Conservation (phyloP, 2,329 filamentous ascomycete genomes). For the Canariomyces notabilis region DNA sequence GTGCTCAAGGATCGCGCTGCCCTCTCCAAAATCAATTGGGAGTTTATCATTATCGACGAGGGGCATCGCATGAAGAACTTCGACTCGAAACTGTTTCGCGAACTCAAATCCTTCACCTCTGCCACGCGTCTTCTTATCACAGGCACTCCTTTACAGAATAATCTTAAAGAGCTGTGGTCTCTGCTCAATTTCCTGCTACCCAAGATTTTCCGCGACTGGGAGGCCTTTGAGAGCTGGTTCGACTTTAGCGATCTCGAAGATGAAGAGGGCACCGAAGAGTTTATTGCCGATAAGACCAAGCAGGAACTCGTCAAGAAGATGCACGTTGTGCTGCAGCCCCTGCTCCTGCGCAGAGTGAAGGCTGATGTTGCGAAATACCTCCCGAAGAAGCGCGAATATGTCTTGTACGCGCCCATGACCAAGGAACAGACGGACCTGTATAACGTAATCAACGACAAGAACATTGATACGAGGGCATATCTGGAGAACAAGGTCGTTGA, state of each 20-base stretch:
- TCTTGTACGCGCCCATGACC: conserved; percentile 89
- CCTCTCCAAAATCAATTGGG: conserved; percentile 82
- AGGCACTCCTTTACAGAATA: conserved; percentile 92
- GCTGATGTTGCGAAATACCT: conserved; percentile 85
- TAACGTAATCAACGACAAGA: conserved; percentile 55
- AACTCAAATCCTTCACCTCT: conserved; percentile 81
- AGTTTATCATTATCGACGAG: conserved; percentile 97
- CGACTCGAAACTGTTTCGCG: conserved; percentile 84
- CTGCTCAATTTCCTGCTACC: conserved; percentile 89
- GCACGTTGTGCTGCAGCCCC: conserved; percentile 86
- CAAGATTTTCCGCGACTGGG: conserved; percentile 86
- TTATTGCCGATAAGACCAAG: conserved; percentile 73
- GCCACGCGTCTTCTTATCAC: conserved; percentile 90
- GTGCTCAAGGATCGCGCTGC: conserved; percentile 84
- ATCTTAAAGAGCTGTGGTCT: conserved; percentile 91
- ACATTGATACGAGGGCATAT: conserved; percentile 62
- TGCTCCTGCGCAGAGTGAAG: conserved; percentile 83
- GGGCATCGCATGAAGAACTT: conserved; percentile 97
- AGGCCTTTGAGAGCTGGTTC: conserved; percentile 93
- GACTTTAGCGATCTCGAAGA: conserved; percentile 92
- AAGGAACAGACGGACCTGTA: conserved; percentile 89
- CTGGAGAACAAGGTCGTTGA: conserved; percentile 75
- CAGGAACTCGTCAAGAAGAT: conserved; percentile 79
- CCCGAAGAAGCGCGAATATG: conserved; percentile 96
- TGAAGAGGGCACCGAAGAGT: conserved; percentile 70